These are phyloP conservation scores for Cyberlindnera mycetangii DNA, from an alignment of 805 yeast genomes.

Conservation along the genomic window DNA sequence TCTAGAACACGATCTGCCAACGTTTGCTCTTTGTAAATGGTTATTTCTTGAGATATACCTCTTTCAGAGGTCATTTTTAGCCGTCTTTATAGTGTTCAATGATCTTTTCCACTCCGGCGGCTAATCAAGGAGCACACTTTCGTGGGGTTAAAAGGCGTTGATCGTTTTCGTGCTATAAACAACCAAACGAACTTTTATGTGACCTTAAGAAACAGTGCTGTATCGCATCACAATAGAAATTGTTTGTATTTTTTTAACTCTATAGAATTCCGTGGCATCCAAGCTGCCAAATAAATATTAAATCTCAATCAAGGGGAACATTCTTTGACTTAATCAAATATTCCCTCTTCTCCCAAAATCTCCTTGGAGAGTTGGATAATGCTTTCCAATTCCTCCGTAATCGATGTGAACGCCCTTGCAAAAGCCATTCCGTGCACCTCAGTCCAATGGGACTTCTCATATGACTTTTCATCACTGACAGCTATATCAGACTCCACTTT, in stretches of 20 bases:
- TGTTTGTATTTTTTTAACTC: too few relatives aligned
- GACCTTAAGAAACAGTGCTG: too few relatives aligned
- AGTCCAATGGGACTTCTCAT: slow-evolving; percentile 39
- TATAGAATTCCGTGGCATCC: too few relatives aligned
- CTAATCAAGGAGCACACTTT: background rate
- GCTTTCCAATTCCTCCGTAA: slow-evolving; percentile 41
- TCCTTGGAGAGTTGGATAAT: slow-evolving; percentile 37
- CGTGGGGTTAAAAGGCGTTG: background rate
- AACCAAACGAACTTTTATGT: background rate
- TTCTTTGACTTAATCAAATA: slow-evolving; percentile 9
- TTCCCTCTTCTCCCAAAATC: slow-evolving; percentile 42
- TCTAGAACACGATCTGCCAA: slow-evolving; percentile 1
- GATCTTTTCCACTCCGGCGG: background rate
- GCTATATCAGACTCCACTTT: slow-evolving; percentile 5
- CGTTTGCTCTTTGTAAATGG: background rate
- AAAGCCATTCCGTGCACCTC: slow-evolving; percentile 49
- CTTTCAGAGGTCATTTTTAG: background rate
- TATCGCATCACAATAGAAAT: too few relatives aligned
- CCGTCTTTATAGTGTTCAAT: background rate
- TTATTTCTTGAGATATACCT: too few relatives aligned
- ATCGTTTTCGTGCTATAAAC: background rate
- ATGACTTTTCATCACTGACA: slow-evolving; percentile 4
- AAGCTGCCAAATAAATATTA: too few relatives aligned
- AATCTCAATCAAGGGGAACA: too few relatives aligned
- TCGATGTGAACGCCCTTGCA: slow-evolving; percentile 44